Conservation (phyloP, 495 filamentous ascomycete species). For the Glutinoglossum americanum region DNA sequence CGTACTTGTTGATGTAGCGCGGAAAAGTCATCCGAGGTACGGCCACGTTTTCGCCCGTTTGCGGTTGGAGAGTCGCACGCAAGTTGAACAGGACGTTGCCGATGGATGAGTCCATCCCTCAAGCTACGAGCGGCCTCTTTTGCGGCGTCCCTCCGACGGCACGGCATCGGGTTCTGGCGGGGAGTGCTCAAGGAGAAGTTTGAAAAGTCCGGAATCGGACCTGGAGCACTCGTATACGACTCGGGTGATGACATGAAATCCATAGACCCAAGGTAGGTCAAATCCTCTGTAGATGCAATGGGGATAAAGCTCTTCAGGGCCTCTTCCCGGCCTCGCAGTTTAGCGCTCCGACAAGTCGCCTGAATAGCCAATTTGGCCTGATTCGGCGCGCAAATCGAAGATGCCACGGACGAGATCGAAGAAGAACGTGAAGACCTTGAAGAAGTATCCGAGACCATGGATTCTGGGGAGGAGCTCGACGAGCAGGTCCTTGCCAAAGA, state of each 20-base stretch:
- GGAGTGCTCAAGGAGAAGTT: conserved; percentile 4
- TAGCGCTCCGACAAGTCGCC: conserved; percentile 67
- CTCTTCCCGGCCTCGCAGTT: conserved; percentile 28
- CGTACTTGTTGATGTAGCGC: conserved; percentile 19
- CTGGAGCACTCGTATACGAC: conserved; percentile 29
- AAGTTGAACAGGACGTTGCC: conserved; percentile 26
- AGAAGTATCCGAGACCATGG: conserved; percentile 72
- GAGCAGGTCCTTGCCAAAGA: conserved; percentile 60
- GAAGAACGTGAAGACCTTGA: conserved; percentile 44
- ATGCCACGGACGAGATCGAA: conserved; percentile 51
- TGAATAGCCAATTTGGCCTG: conserved; percentile 51
- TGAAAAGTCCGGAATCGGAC: conserved; percentile 17
- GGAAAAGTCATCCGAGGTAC: conserved; percentile 17
- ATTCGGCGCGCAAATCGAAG: conserved; percentile 37
- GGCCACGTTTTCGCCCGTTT: conserved; percentile 17
- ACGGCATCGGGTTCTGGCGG: background rate
- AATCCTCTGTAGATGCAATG: conserved; percentile 27
- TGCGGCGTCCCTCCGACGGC: background rate
- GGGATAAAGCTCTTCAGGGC: conserved; percentile 20
- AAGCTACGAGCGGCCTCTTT: background rate
- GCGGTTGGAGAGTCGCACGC: conserved; percentile 25
- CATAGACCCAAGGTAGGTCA: conserved; percentile 18
- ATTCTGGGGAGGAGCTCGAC: conserved; percentile 66
- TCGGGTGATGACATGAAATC: conserved; percentile 36
- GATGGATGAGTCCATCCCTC: background rate